Evolutionary conservation across 164 flowering plant genomes (phyloP).

Genomic region (Echeveria elegans): DNA sequence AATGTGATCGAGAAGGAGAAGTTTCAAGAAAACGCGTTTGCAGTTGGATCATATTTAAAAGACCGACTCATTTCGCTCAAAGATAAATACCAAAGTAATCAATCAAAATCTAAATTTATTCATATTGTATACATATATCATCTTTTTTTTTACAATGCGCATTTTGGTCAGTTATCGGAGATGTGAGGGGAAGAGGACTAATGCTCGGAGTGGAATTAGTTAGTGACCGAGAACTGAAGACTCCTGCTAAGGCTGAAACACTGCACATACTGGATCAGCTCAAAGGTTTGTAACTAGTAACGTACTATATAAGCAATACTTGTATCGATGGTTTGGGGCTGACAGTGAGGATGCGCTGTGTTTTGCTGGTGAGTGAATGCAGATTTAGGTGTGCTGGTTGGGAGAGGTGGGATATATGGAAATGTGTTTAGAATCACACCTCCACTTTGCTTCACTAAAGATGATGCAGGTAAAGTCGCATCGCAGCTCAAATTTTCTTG

Average conservation of each 20-base stretch:
- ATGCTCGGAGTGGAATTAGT: background rate
- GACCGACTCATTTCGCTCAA: background rate
- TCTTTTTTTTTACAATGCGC: too few relatives aligned
- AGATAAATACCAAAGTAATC: background rate
- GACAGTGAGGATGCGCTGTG: too few relatives aligned
- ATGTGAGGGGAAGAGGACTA: background rate
- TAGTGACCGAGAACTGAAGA: constrained; percentile 35
- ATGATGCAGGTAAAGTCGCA: background rate
- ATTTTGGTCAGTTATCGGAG: constrained; percentile 71
- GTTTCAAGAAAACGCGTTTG: background rate
- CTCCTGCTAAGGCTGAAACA: constrained; percentile 79
- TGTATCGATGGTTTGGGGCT: too few relatives aligned
- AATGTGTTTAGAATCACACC: background rate
- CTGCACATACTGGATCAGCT: constrained; percentile 73
- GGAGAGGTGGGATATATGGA: background rate
- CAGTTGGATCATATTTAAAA: background rate
- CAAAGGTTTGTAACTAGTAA: constrained; percentile 60
- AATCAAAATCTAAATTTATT: background rate
- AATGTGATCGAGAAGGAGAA: background rate
- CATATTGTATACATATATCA: too few relatives aligned
- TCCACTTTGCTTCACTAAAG: background rate
- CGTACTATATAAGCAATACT: too few relatives aligned
- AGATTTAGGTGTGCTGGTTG: background rate
- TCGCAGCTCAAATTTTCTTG: too few relatives aligned
- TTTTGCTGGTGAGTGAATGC: too few relatives aligned